These are phyloP conservation scores for Chloranthus sessilifolius DNA, from an alignment of 164 flowering plant genomes.

Conservation along the genomic window DNA sequence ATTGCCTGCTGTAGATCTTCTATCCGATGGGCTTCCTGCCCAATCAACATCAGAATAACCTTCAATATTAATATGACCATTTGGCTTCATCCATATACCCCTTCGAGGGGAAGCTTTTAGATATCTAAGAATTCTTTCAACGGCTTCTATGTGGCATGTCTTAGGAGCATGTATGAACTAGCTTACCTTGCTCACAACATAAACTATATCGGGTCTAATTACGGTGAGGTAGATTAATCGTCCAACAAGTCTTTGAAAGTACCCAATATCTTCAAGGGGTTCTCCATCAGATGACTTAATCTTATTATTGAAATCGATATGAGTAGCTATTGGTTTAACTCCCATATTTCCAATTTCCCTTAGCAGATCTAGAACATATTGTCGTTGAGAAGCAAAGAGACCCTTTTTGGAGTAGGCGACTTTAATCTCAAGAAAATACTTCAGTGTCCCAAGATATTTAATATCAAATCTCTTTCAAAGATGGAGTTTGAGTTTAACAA, in stretches of 20 bases:
- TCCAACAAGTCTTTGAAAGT: not conserved
- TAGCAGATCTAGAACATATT: not conserved
- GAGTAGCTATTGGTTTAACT: not conserved
- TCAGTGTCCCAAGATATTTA: not conserved
- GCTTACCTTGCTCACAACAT: not conserved
- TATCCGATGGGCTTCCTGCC: not conserved
- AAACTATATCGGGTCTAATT: not conserved
- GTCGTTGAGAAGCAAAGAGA: not conserved
- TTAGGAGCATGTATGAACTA: not conserved
- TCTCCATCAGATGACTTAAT: not conserved
- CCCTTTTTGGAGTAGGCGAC: not conserved
- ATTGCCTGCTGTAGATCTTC: not conserved
- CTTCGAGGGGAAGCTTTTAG: not conserved
- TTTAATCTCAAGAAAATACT: not conserved
- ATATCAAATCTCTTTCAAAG: not conserved
- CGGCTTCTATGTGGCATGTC: not conserved
- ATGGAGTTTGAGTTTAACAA: not conserved
- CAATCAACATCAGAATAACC: slow-evolving; percentile 1
- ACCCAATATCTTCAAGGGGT: not conserved
- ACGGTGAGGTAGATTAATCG: not conserved
- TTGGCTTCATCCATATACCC: not conserved
- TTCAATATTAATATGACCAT: not conserved
- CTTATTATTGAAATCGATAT: not conserved
- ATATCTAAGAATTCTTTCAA: not conserved
- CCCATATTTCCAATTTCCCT: not conserved